A percentile compares a stretch with the other conserved stretches of the same genome.
These are phyloP conservation scores for Puccinia sorghi DNA, from an alignment of 1,284 basidiomycete genomes.

Conservation along the genomic window DNA sequence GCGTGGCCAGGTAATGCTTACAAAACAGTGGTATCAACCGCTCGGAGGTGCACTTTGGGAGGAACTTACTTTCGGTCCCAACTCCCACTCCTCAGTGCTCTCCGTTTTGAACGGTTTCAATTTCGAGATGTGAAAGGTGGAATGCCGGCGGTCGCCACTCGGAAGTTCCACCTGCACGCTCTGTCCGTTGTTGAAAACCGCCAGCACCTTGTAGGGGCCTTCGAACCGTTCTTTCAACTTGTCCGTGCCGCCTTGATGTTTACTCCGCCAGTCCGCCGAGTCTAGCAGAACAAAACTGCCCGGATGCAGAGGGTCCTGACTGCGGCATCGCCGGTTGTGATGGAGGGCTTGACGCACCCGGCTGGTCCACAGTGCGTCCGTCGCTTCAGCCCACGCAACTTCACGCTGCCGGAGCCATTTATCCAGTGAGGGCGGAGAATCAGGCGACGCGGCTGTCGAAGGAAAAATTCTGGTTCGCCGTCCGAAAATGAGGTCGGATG, in stretches of 20 bases:
- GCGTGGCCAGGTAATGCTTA: no score
- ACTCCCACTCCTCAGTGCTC: no score
- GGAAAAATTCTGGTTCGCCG: constrained; percentile 52
- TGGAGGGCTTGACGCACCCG: no score
- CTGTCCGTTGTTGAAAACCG: neutral
- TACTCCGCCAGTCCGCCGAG: neutral
- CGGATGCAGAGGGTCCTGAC: neutral
- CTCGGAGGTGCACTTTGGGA: no score
- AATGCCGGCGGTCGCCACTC: no score
- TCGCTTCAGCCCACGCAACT: neutral
- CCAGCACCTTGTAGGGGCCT: neutral
- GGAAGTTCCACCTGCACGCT: neutral
- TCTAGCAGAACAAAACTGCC: neutral
- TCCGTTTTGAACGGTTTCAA: no score
- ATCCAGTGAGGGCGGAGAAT: neutral
- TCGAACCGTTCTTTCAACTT: neutral
- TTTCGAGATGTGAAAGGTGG: no score
- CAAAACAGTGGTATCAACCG: no score
- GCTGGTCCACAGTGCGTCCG: constrained; percentile 4
- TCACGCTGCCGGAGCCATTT: neutral
- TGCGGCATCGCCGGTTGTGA: neutral
- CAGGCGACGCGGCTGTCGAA: neutral
- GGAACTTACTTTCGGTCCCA: no score
- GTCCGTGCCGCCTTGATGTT: no score
- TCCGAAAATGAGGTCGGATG: constrained; percentile 51